Conservation (phyloP, 176 grass and related monocot genomes). For the Musa schizocarpa region DNA sequence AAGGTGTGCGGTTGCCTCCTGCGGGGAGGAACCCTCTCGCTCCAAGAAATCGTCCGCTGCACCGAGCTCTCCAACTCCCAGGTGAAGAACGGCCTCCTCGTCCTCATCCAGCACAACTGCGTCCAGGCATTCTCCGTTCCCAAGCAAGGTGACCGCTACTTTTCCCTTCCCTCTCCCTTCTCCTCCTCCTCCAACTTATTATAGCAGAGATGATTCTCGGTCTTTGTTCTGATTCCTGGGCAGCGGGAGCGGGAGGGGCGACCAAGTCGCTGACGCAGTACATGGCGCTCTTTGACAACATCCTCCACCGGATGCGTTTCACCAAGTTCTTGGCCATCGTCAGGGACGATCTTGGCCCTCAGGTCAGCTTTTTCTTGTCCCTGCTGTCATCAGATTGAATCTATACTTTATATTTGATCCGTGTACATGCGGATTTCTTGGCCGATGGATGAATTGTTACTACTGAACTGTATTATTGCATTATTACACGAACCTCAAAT, state of each 20-base stretch:
- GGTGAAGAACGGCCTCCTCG: slow-evolving; percentile 76
- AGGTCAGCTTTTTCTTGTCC: slow-evolving; percentile 24
- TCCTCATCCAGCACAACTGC: slow-evolving; percentile 92
- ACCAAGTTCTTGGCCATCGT: slow-evolving; percentile 63
- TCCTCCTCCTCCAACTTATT: neutral
- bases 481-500: neutral
- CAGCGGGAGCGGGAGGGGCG: slow-evolving; percentile 21
- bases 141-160: slow-evolving; percentile 25
- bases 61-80: slow-evolving; percentile 27
- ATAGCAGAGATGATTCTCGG: neutral
- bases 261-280: slow-evolving; percentile 48
- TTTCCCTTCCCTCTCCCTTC: neutral
- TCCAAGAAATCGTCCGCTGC: slow-evolving; percentile 49
- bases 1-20: slow-evolving; percentile 76
- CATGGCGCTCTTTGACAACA: slow-evolving; percentile 57
- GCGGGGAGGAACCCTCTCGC: slow-evolving; percentile 38
- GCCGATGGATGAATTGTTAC: neutral
- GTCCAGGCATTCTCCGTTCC: slow-evolving; percentile 57
- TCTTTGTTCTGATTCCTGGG: slow-evolving; percentile 9
- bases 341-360: slow-evolving; percentile 34
- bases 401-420: neutral
- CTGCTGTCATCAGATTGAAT: neutral
- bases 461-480: neutral
- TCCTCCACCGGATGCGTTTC: slow-evolving; percentile 64
- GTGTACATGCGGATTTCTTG: neutral